Evolutionary conservation across 345 rosid genomes (phyloP), one percentile per base, ranked within the genome.

Genomic region (Carallia pectinifolia): DNA sequence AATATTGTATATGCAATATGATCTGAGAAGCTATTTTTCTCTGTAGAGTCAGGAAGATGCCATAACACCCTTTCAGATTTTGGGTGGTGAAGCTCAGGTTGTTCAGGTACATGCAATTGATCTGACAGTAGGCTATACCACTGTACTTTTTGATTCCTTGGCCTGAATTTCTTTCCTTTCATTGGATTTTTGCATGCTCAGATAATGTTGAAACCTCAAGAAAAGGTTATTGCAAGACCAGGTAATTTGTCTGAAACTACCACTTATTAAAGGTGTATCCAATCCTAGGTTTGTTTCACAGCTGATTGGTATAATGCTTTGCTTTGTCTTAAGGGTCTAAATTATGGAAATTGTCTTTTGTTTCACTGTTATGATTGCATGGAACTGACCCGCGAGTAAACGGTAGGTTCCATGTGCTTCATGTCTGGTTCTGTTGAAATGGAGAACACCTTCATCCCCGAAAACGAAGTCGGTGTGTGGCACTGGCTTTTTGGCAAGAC

Each of bases 21-120:
- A 70, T 78, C 56, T 73, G 53, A 68, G 52, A 59, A 55, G 68
- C 44, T 63, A 36, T 71, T 61, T 53, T 80, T 62, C 64, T 27
- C 30, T 77, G 81, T 81, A 91, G 98, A 91, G 89, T 82, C 97
- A 83, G 55, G 90, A 92, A 76, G 98, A 90, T 79, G 89, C 84
- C 5, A 63, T 96, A 67, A 86, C 85, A 65, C 89, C 99, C 15
- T 96, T 92, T 79, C 98, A 96, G 73, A 92, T 96, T 76, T 76
- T 96, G 77, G 99, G 99, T 64, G 99, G 99, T 74, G 99, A 96
- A 86, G 98, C 98, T 36, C 99, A 96, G 68, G 86, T 96, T 61
- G 87, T 90, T 79, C 99, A 92, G 99, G 99, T 95, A 71, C 9
- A 71, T 75, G 6, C 38, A 61, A 17, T 52, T 61, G 60, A 27